Evolutionary conservation across 768 basidiomycete species (phyloP).

Genomic region (Russula griseocarnosa): DNA sequence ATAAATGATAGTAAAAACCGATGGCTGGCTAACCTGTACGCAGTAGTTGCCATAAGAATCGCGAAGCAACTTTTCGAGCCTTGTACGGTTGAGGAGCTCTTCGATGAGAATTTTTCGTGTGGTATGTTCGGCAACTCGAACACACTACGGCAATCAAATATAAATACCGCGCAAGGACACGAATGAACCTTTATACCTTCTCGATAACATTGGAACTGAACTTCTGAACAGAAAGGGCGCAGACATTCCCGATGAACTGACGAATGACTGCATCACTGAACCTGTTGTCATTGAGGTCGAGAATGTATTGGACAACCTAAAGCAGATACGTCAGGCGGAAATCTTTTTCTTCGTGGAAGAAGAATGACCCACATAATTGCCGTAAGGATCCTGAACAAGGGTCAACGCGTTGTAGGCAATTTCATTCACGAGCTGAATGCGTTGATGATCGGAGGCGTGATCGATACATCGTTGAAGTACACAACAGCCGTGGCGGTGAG

Average conservation of each 20-base stretch:
- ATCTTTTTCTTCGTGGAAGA: neutral
- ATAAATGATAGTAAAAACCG: neutral
- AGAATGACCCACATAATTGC: constrained; percentile 67
- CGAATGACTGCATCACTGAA: constrained; percentile 98
- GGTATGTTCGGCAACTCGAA: constrained; percentile 94
- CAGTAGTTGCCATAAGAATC: constrained; percentile 98
- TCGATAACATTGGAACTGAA: constrained; percentile 99
- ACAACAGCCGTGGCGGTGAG: constrained; percentile 96
- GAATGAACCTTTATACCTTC: constrained; percentile 51
- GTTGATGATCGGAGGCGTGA: constrained; percentile 93
- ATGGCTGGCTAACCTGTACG: constrained; percentile 58
- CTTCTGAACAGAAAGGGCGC: constrained; percentile 96
- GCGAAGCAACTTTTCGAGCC: constrained; percentile 90
- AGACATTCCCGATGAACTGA: constrained; percentile 96
- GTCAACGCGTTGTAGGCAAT: constrained; percentile 98
- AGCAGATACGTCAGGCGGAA: neutral
- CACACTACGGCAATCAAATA: constrained; percentile 39
- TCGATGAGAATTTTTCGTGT: constrained; percentile 94
- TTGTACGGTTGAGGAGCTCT: constrained; percentile 89
- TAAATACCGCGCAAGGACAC: neutral
- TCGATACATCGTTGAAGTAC: constrained; percentile 98
- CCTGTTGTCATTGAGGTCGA: constrained; percentile 96
- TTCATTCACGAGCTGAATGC: constrained; percentile 95
- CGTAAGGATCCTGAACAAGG: constrained; percentile 95
- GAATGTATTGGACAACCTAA: constrained; percentile 94